Evolutionary conservation across 176 grass and related monocot species (phyloP).

Genomic region (Carex parvula): DNA sequence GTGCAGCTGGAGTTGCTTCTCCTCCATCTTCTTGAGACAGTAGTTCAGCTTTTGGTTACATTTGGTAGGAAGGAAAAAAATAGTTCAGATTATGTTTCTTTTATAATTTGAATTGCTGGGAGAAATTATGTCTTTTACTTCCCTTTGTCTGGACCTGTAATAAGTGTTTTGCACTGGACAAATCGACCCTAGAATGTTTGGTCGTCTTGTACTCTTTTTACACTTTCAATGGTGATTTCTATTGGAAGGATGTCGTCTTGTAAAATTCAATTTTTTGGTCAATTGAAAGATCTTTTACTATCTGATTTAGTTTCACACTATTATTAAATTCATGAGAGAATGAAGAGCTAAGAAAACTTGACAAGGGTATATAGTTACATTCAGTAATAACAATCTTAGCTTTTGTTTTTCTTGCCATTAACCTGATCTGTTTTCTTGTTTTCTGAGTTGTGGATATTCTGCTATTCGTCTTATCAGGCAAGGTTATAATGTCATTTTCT

Average conservation of each 20-base stretch:
- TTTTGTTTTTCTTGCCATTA: too few relatives aligned
- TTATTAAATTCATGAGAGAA: neutral
- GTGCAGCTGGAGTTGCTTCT: constrained; percentile 1
- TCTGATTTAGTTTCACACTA: neutral
- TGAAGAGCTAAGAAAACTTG: neutral
- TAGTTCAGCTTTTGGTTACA: neutral
- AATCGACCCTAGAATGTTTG: neutral
- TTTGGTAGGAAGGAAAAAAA: neutral
- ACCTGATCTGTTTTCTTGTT: too few relatives aligned
- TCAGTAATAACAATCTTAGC: neutral
- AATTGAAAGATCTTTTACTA: neutral
- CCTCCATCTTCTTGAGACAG: constrained; percentile 23
- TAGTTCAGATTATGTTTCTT: neutral
- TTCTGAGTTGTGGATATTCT: too few relatives aligned
- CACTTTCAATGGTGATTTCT: neutral
- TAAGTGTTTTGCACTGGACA: neutral
- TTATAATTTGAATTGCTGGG: neutral
- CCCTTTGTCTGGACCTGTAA: neutral
- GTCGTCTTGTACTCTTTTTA: neutral
- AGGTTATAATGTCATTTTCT: neutral
- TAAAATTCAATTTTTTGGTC: neutral
- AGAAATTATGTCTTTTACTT: neutral
- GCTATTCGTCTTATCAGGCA: too few relatives aligned
- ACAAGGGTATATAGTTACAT: neutral
- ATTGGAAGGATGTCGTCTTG: neutral